Conservation (phyloP, 202 grass and related monocot species). For the Carex arenaria region DNA sequence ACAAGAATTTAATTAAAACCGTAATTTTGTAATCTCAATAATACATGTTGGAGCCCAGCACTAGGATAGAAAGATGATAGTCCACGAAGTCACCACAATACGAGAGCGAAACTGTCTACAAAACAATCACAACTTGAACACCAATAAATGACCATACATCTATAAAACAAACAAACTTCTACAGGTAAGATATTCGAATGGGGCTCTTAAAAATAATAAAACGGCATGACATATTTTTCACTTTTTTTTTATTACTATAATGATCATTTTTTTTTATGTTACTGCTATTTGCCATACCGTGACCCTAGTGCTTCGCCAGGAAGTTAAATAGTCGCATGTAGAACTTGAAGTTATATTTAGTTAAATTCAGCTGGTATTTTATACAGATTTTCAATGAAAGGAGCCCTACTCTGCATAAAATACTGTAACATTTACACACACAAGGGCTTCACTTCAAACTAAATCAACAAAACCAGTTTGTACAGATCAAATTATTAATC, state of each 20-base stretch:
- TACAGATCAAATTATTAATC: conserved; percentile 14
- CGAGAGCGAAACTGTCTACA: background rate
- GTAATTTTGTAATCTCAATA: too few species aligned
- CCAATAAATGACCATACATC: background rate
- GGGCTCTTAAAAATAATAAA: background rate
- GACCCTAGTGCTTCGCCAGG: background rate
- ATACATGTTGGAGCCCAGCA: too few species aligned
- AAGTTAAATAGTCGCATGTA: background rate
- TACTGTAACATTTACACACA: background rate
- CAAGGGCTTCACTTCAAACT: background rate
- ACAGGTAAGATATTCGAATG: background rate
- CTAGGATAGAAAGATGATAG: too few species aligned
- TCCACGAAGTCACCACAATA: too few species aligned
- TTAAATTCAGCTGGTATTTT: background rate
- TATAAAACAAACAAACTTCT: background rate
- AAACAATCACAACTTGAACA: background rate
- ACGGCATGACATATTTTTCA: background rate
- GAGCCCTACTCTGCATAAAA: background rate
- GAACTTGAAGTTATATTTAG: too few species aligned
- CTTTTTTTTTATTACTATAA: background rate
- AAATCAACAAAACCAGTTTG: conserved; percentile 23
- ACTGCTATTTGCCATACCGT: too few species aligned
- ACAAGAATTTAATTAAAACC: background rate
- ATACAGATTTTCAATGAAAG: background rate
- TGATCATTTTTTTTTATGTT: background rate